Evolutionary conservation across 805 yeast genomes (phyloP), one percentile per base, ranked within the genome.

Genomic region (Cyberlindnera misumaiensis): DNA sequence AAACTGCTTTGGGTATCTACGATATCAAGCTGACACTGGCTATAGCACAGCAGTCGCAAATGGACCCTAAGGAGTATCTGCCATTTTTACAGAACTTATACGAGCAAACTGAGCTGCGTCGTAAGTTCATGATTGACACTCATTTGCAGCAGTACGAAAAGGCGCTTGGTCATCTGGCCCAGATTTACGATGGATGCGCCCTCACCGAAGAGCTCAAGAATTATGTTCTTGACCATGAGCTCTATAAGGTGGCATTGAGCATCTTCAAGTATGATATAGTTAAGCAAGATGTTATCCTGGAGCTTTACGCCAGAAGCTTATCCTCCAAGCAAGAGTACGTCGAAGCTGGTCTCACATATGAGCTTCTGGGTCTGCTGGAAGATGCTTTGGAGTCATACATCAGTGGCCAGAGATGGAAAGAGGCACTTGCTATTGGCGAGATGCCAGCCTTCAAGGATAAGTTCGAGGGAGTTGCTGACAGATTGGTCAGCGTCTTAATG

Each of bases 11-110:
- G 41, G 83, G 94, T 2, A 64, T 83, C 15, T 93, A 93, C 53
- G 83, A 93, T 56, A 79, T 93, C 30, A 79, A 80, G 40, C 65
- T 90, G 51, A 76, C 97, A 0, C 69, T 93, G 41, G 70, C 73
- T 11, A 80, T 93, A 42, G 98, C 98, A 0, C 97, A 94, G 58
- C 93, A 88, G 54, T 88, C 97, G 0, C 97, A 90, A 60, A 89
- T 83, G 70, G 99, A 93, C 63, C 99, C 99, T 17, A 87, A 89
- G 53, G 99, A 93, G 60, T 93, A 93, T 51, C 65, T 93, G 37
- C 96, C 98, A 36, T 93, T 93, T 60, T 69, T 93, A 47, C 95
- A 87, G 53, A 72, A 78, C 34, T 66, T 93, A 38, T 82, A 85
- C 48, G 75, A 73, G 30, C 84, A 82, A 58, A 64, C 74, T 1